Evolutionary conservation across 352 stramenopile genomes (phyloP), one percentile per base, ranked within the genome.

Genomic region (Pythium grandisporangium): DNA sequence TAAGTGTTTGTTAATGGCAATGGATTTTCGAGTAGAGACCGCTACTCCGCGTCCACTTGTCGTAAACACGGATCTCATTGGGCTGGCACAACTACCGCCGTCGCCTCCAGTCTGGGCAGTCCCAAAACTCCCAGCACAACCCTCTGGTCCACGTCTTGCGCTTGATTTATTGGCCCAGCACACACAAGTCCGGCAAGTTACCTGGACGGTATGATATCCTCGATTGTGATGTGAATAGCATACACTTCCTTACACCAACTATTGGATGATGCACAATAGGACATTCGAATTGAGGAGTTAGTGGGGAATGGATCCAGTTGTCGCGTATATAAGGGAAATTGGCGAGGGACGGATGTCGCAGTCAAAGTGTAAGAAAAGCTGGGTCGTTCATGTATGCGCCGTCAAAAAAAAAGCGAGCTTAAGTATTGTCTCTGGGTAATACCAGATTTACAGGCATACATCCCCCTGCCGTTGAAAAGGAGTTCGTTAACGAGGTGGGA

Each of bases 401-500:
- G 14, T 44, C 13, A 33, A 11, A 13, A 17, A 8, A 23, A 35
- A 5, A 7, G 2, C 3, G 13, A 35, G 20, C 3, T 35, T 45
- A 6, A 11, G 5, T 38, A 38, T 29, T 29, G 13, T 6, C 17
- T 35, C 11, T 22, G 20, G 4, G 4, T 25, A 19, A 8, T 20
- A 14, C 7, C 19, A 86, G 72, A 3, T 87, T 84, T 42, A 84
- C 70, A 16, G 67, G 66, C 13, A 51, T 42, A 17, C 58, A 76
- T 53, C 55, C 47, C 6, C 44, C 22, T 17, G 56, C 61, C 2
- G 66, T 87, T 6, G 70, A 86, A 29, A 81, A 69, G 14, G 77
- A 87, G 33, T 91, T 84, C 27, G 48, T 51, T n/a, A 84, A 86
- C 49, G 77, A 91, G 63, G 74, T 91, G 4, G 37, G 64, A 4